Evolutionary conservation across 768 basidiomycete genomes (phyloP).

Genomic region (Pisolithus orientalis): DNA sequence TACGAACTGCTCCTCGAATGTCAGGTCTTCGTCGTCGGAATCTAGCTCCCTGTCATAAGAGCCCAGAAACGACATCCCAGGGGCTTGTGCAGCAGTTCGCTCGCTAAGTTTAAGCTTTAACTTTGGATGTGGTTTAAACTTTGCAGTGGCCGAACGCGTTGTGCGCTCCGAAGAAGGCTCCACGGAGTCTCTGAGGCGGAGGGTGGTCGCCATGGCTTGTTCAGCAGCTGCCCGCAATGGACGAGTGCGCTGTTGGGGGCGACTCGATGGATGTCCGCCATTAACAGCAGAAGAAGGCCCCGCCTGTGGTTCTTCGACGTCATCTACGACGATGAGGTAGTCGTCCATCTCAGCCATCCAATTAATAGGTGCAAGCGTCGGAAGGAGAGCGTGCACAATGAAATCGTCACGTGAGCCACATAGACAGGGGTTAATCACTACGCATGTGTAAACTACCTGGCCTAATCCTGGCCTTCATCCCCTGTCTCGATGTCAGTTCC

Average conservation of each 20-base stretch:
- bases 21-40: slow-evolving; percentile 89
- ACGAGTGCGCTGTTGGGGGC: slow-evolving; percentile 22
- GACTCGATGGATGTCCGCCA: slow-evolving; percentile 13
- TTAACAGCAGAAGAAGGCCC: slow-evolving; percentile 31
- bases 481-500: slow-evolving; percentile 3
- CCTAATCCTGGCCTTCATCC: slow-evolving; percentile 12
- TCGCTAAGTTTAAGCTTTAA: slow-evolving; percentile 86
- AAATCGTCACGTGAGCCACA: slow-evolving; percentile 7
- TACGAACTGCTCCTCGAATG: slow-evolving; percentile 97
- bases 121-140: slow-evolving; percentile 58
- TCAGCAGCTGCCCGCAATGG: slow-evolving; percentile 28
- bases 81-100: slow-evolving; percentile 72
- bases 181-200: slow-evolving; percentile 24
- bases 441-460: not conserved
- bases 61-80: slow-evolving; percentile 85
- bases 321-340: slow-evolving; percentile 58
- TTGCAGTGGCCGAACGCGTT: slow-evolving; percentile 50
- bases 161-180: slow-evolving; percentile 38
- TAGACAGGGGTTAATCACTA: not conserved
- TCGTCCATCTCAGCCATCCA: slow-evolving; percentile 43
- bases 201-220: slow-evolving; percentile 30
- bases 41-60: slow-evolving; percentile 92
- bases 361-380: too few species aligned
- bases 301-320: slow-evolving; percentile 39
- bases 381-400: too few species aligned